Percentiles rank a stretch among this genome's conserved stretches.
Conservation (phyloP, 2,329 filamentous ascomycete species). For the Colletotrichum limetticola region DNA sequence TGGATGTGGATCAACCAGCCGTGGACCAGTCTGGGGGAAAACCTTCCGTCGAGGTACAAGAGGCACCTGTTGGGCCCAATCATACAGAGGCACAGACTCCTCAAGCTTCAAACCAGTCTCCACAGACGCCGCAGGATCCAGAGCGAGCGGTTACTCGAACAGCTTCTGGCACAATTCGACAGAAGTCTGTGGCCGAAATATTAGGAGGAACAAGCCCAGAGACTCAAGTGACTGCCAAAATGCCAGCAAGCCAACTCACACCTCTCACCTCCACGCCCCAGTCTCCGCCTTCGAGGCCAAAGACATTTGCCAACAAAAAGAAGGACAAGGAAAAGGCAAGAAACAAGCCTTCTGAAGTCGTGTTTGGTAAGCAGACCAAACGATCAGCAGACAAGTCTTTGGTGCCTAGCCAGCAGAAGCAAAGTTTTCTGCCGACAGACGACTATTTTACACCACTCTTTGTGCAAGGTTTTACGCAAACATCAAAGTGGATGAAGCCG, state of each 20-base stretch:
- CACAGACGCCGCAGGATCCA: conserved; percentile 40
- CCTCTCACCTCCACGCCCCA: conserved; percentile 56
- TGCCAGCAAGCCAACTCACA: conserved; percentile 48
- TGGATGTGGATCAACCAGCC: conserved; percentile 46
- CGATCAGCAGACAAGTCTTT: conserved; percentile 59
- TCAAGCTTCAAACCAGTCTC: conserved; percentile 30
- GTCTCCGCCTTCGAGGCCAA: conserved; percentile 49
- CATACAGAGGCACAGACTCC: conserved; percentile 26
- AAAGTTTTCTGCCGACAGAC: conserved; percentile 59
- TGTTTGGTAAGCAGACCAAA: conserved; percentile 77
- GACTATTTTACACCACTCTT: conserved; percentile 74
- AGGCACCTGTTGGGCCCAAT: neutral
- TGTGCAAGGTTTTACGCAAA: conserved; percentile 66
- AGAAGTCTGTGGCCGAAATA: conserved; percentile 80
- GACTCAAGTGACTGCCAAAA: conserved; percentile 42
- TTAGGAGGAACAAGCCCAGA: conserved; percentile 61
- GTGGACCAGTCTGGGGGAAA: conserved; percentile 35
- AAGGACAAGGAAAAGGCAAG: conserved; percentile 69
- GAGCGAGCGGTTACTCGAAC: conserved; percentile 75
- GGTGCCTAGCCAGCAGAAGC: conserved; percentile 52
- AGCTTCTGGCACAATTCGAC: conserved; percentile 75
- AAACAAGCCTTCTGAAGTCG: conserved; percentile 77
- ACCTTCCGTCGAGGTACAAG: conserved; percentile 4
- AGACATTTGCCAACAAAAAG: conserved; percentile 48
- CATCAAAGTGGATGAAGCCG: conserved; percentile 69